phyloP scores from a whole-genome alignment of 192 early-diverging fungal genomes.

The Oehlia diaphana region DNA sequence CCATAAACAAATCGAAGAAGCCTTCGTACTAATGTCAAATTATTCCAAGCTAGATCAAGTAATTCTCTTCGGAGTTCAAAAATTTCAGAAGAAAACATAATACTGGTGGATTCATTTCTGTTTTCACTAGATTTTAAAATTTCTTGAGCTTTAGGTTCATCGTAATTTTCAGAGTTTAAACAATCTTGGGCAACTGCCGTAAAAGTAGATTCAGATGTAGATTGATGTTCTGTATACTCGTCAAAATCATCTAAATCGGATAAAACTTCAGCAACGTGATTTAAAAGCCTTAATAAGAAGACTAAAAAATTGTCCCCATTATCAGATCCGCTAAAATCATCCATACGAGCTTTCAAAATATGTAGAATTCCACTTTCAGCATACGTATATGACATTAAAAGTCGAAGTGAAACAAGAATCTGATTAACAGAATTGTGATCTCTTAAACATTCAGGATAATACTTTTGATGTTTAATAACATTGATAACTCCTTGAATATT shows the following conservation, averaged over 20 bases:
- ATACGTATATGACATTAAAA: conserved; percentile 30
- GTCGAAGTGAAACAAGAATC: conserved; percentile 17
- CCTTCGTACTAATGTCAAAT: conserved; percentile 18
- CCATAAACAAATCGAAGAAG: conserved; percentile 17
- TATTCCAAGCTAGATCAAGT: conserved; percentile 14
- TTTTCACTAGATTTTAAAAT: neutral
- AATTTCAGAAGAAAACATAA: conserved; percentile 16
- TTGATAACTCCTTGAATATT: conserved; percentile 29
- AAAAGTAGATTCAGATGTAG: neutral
- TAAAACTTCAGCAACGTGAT: conserved; percentile 27
- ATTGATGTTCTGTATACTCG: conserved; percentile 25
- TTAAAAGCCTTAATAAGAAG: conserved; percentile 29
- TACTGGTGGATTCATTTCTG: neutral
- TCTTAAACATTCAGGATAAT: conserved; percentile 33
- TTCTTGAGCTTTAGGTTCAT: neutral
- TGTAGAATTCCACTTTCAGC: conserved; percentile 28
- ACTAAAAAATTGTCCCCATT: conserved; percentile 31
- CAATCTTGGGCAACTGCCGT: neutral
- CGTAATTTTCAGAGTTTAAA: neutral
- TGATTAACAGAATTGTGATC: conserved; percentile 29
- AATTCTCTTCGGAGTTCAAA: conserved; percentile 27
- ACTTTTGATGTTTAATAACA: conserved; percentile 32
- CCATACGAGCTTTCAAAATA: conserved; percentile 25
- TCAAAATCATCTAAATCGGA: conserved; percentile 27
- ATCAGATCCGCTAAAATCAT: conserved; percentile 33